These are phyloP conservation scores for Globisporangium solare DNA, from an alignment of 352 stramenopile genomes.

Conservation along the genomic window DNA sequence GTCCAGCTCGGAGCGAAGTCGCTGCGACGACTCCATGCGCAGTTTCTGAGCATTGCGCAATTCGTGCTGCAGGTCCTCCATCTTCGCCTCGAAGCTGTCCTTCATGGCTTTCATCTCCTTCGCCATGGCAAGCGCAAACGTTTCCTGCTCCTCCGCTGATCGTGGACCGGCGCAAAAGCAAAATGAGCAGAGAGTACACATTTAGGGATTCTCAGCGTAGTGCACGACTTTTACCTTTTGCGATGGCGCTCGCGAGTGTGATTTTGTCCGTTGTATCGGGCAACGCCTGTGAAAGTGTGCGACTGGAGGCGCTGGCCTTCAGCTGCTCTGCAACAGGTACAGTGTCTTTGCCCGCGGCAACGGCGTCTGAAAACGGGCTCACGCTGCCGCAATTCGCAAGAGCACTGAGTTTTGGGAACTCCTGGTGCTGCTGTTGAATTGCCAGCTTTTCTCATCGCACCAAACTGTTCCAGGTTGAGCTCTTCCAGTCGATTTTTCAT, in stretches of 20 bases:
- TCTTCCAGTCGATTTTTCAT: constrained; percentile 56
- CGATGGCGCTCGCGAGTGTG: constrained; percentile 3
- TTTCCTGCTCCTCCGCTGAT: constrained; percentile 62
- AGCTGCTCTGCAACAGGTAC: constrained; percentile 53
- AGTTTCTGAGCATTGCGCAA: constrained; percentile 38
- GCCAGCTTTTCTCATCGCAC: neutral
- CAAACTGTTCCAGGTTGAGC: constrained; percentile 29
- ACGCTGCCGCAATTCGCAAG: constrained; percentile 5
- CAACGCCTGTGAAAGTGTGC: constrained; percentile 8
- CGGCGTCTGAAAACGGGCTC: constrained; percentile 66
- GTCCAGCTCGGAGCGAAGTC: constrained; percentile 42
- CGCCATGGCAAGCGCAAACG: constrained; percentile 59
- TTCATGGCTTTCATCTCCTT: constrained; percentile 72
- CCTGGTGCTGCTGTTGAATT: neutral
- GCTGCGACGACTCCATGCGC: constrained; percentile 37
- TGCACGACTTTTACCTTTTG: constrained; percentile 14
- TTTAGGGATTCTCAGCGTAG: too few relatives aligned
- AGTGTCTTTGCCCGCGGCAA: constrained; percentile 53
- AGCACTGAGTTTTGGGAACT: constrained; percentile 5
- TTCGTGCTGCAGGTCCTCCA: constrained; percentile 62
- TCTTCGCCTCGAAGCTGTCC: constrained; percentile 53
- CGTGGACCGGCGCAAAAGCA: constrained; percentile 16
- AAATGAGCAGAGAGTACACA: neutral
- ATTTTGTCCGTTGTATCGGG: neutral
- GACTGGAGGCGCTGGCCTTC: constrained; percentile 23